Evolutionary conservation across 2,329 filamentous ascomycete species (phyloP).

Genomic region (Diplodia seriata): DNA sequence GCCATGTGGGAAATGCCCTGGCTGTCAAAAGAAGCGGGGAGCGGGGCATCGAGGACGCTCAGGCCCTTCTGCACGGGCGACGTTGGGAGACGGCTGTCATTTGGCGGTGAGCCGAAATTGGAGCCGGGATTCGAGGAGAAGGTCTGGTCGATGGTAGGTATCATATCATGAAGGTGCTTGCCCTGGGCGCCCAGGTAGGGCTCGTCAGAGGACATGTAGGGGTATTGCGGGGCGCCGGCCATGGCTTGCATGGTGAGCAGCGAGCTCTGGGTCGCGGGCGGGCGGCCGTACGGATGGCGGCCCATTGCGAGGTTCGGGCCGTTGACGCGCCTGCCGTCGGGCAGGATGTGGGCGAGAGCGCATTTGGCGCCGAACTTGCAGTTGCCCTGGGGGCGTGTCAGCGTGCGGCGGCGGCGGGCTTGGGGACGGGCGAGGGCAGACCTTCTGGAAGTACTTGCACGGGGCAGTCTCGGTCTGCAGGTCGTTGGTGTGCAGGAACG

Average conservation of each 20-base stretch:
- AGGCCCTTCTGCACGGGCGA: constrained; percentile 77
- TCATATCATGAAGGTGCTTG: constrained; percentile 54
- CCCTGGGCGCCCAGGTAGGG: constrained; percentile 41
- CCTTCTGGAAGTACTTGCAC: constrained; percentile 99
- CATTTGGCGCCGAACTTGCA: constrained; percentile 99
- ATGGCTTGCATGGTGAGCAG: constrained; percentile 67
- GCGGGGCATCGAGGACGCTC: constrained; percentile 90
- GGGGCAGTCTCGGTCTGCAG: constrained; percentile 81
- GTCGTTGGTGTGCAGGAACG: constrained; percentile 93
- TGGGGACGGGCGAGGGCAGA: constrained; percentile 49
- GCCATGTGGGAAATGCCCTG: constrained; percentile 93
- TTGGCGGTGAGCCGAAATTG: constrained; percentile 83
- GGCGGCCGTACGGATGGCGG: constrained; percentile 58
- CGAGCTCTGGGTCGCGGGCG: constrained; percentile 71
- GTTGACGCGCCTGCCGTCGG: constrained; percentile 91
- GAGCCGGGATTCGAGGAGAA: constrained; percentile 65
- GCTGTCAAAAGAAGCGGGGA: constrained; percentile 95
- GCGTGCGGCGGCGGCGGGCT: constrained; percentile 9
- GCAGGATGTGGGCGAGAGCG: constrained; percentile 93
- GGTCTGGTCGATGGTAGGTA: constrained; percentile 65
- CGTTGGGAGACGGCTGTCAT: constrained; percentile 74
- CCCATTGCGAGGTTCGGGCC: constrained; percentile 70
- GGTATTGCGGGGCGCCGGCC: constrained; percentile 49
- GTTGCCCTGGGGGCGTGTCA: constrained; percentile 72
- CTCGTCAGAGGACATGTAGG: constrained; percentile 52